Conservation (phyloP, 805 yeast genomes). For the Wickerhamiella allomyrinae region DNA sequence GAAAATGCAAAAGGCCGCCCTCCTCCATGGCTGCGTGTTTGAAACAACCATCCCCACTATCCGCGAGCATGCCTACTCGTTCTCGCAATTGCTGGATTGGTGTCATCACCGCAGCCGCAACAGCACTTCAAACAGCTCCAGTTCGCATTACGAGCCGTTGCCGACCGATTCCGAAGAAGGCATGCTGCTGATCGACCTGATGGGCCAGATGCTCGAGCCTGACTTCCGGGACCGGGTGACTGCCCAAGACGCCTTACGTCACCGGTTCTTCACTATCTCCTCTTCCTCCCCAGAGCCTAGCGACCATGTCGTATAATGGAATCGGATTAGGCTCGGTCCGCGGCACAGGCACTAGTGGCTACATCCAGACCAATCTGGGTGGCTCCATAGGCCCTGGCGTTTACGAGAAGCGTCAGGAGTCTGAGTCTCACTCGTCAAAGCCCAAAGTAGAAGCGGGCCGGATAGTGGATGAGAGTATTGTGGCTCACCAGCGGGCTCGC, state of each 20-base stretch:
- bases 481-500: conserved; percentile 18
- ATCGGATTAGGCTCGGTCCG: conserved; percentile 24
- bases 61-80: conserved; percentile 29
- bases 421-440: background rate
- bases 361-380: conserved; percentile 20
- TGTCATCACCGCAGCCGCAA: conserved; percentile 7
- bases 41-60: conserved; percentile 49
- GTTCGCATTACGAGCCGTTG: background rate
- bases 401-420: conserved; percentile 2
- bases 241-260: conserved; percentile 45
- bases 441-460: too few relatives aligned
- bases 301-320: conserved; percentile 24
- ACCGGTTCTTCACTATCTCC: conserved; percentile 38
- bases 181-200: conserved; percentile 9
- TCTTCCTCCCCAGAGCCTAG: background rate
- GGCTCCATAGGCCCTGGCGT: background rate
- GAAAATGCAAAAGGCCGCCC: conserved; percentile 61
- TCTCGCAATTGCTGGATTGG: conserved; percentile 30
- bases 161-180: conserved; percentile 3
- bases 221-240: conserved; percentile 58
- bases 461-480: conserved; percentile 16
- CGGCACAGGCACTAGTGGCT: conserved; percentile 26
- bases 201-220: conserved; percentile 45
- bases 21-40: conserved; percentile 75
- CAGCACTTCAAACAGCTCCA: background rate